phyloP scores from a whole-genome alignment of 2,329 filamentous ascomycete species.

The Hawksworthiomyces lignivorus region DNA sequence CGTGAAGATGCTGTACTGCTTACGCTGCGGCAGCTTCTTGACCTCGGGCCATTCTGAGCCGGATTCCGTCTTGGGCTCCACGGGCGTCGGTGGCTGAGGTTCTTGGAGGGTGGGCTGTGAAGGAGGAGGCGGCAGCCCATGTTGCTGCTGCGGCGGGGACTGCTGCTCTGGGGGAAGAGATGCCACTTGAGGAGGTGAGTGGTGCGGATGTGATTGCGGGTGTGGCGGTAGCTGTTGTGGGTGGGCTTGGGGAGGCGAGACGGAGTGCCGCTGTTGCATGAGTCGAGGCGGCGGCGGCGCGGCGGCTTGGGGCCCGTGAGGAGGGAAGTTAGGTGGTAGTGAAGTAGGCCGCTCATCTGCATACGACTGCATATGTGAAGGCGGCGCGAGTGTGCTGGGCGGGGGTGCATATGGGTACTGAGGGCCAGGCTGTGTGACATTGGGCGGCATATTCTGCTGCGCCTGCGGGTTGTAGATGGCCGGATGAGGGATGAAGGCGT shows the following conservation, averaged over 20 bases:
- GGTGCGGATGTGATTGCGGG: slow-evolving; percentile 34
- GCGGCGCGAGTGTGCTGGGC: slow-evolving; percentile 19
- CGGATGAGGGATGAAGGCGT: slow-evolving; percentile 77
- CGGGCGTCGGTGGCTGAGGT: slow-evolving; percentile 44
- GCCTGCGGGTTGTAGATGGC: slow-evolving; percentile 71
- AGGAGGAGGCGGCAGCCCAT: slow-evolving; percentile 39
- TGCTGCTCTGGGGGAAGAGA: slow-evolving; percentile 29
- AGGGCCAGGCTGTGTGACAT: slow-evolving; percentile 27
- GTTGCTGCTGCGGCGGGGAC: slow-evolving; percentile 27
- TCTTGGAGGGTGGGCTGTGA: slow-evolving; percentile 28
- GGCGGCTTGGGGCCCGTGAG: slow-evolving; percentile 39
- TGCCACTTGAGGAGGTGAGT: slow-evolving; percentile 36
- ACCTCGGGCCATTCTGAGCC: slow-evolving; percentile 34
- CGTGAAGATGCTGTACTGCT: slow-evolving; percentile 90
- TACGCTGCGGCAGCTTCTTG: slow-evolving; percentile 63
- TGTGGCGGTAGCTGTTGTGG: slow-evolving; percentile 37
- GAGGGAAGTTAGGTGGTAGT: slow-evolving; percentile 57
- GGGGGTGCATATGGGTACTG: slow-evolving; percentile 30
- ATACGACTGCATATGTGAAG: slow-evolving; percentile 55
- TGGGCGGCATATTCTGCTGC: slow-evolving; percentile 32
- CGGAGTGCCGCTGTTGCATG: slow-evolving; percentile 41
- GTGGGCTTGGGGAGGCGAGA: slow-evolving; percentile 52
- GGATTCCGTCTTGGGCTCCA: slow-evolving; percentile 17
- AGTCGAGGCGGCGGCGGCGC: slow-evolving; percentile 35
- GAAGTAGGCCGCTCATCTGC: slow-evolving; percentile 68